Percentiles rank a stretch among this genome's conserved stretches.
Conservation (phyloP, 1,284 basidiomycete genomes). For the Coniferiporia weirii region DNA sequence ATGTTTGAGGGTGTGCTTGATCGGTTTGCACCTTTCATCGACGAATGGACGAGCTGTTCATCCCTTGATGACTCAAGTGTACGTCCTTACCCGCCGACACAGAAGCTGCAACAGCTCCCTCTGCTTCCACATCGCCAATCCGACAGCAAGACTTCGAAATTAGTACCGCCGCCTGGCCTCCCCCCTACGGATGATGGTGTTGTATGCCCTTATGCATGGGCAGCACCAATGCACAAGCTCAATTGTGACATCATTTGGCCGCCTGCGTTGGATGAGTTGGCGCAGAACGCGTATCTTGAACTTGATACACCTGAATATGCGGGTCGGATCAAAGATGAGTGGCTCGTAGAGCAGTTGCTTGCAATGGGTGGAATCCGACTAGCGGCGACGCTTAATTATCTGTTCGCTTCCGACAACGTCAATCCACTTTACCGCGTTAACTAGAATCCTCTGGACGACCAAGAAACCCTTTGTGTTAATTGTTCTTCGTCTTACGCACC, state of each 20-base stretch:
- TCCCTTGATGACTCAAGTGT: constrained; percentile 12
- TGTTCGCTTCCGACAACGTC: constrained; percentile 44
- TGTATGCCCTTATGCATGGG: constrained; percentile 80
- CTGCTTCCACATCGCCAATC: background rate
- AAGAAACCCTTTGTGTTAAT: background rate
- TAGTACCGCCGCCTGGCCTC: constrained; percentile 8
- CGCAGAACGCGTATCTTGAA: constrained; percentile 47
- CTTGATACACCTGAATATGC: constrained; percentile 84
- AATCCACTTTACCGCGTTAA: background rate
- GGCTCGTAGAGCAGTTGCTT: constrained; percentile 76
- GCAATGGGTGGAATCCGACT: constrained; percentile 79
- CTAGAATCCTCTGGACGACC: background rate
- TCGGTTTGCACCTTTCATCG: constrained; percentile 55
- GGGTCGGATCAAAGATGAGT: constrained; percentile 58
- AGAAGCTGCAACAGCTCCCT: constrained; percentile 9
- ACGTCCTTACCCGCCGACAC: constrained; percentile 8
- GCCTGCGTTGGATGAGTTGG: constrained; percentile 49
- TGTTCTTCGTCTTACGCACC: background rate
- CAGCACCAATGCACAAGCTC: constrained; percentile 60
- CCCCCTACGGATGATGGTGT: constrained; percentile 48
- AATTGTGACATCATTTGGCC: constrained; percentile 84
- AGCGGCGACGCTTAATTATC: constrained; percentile 73
- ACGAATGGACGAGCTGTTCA: constrained; percentile 68
- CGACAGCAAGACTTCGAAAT: background rate
- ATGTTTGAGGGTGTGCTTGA: constrained; percentile 76